Percentiles rank a stretch among this genome's conserved stretches.
These are phyloP conservation scores for Phaeosphaeriaceae sp. DNA, from an alignment of 2,329 filamentous ascomycete genomes.

Conservation along the genomic window DNA sequence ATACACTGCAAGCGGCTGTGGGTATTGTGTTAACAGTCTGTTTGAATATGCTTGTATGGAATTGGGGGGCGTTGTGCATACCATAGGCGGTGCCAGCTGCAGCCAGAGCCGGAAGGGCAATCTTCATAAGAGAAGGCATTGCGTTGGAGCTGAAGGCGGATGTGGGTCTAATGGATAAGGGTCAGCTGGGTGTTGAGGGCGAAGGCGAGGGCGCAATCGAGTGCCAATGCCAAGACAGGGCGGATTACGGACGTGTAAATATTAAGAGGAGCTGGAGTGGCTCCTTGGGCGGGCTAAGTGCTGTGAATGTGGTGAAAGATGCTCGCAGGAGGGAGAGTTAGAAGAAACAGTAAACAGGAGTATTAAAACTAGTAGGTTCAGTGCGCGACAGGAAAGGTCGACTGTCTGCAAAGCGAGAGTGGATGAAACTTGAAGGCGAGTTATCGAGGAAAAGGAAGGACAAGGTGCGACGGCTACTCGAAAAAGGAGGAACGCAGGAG, in stretches of 20 bases:
- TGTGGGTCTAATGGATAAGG: constrained; percentile 23
- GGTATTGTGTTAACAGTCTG: constrained; percentile 19
- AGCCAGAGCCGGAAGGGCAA: constrained; percentile 63
- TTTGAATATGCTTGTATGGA: not conserved
- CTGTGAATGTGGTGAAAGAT: constrained; percentile 41
- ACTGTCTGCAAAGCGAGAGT: constrained; percentile 31
- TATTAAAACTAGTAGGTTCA: constrained; percentile 33
- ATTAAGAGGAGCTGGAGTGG: constrained; percentile 44
- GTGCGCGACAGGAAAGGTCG: constrained; percentile 29
- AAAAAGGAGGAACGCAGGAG: constrained; percentile 21
- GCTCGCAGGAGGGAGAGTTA: constrained; percentile 45
- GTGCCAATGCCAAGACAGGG: constrained; percentile 19
- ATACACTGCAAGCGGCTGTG: constrained; percentile 49
- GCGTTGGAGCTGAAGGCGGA: constrained; percentile 24
- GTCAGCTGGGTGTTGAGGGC: constrained; percentile 7
- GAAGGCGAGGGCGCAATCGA: constrained; percentile 30
- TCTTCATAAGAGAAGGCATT: constrained; percentile 62
- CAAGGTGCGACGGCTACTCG: constrained; percentile 14
- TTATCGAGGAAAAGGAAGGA: constrained; percentile 13
- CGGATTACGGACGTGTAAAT: constrained; percentile 38
- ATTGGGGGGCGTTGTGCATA: constrained; percentile 38
- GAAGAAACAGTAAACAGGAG: constrained; percentile 46
- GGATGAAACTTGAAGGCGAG: constrained; percentile 25
- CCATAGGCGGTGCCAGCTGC: constrained; percentile 60
- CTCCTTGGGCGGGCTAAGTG: constrained; percentile 28